phyloP scores from a whole-genome alignment of 768 basidiomycete genomes.

The Auricularia sp. region DNA sequence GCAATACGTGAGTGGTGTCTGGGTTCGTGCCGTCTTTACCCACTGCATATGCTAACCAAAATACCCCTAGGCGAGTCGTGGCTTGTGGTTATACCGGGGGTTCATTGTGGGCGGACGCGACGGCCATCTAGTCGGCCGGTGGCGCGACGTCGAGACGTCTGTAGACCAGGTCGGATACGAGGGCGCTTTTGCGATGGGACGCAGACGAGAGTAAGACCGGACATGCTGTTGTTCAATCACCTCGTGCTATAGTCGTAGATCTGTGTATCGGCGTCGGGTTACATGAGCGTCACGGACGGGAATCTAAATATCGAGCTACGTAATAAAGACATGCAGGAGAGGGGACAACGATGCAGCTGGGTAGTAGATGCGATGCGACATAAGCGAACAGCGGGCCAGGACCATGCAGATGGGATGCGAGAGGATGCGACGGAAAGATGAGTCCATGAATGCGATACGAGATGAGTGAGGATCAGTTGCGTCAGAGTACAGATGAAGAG shows the following conservation, averaged over 20 bases:
- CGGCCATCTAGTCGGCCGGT: constrained; percentile 70
- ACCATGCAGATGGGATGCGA: neutral
- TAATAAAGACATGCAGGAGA: too few species aligned
- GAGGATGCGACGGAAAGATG: neutral
- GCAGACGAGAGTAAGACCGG: neutral
- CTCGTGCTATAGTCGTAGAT: too few species aligned
- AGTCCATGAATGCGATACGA: too few species aligned
- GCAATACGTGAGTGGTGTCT: constrained; percentile 53
- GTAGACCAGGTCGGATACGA: constrained; percentile 62
- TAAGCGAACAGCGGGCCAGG: neutral
- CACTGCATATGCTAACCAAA: constrained; percentile 1
- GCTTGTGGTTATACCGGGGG: constrained; percentile 79
- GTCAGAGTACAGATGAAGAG: too few species aligned
- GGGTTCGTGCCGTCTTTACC: neutral
- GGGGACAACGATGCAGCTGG: too few species aligned
- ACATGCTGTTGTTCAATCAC: neutral
- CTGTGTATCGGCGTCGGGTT: too few species aligned
- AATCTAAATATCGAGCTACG: too few species aligned
- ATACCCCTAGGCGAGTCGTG: constrained; percentile 44
- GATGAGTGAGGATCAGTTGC: too few species aligned
- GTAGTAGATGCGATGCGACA: neutral
- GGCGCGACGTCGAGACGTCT: constrained; percentile 75
- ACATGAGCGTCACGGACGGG: too few species aligned
- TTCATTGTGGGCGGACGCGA: constrained; percentile 63
- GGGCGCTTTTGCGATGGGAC: constrained; percentile 49